Percentiles rank a stretch among this genome's conserved stretches.
phyloP scores from a whole-genome alignment of 495 filamentous ascomycete species.

The Ramalina peruviana region DNA sequence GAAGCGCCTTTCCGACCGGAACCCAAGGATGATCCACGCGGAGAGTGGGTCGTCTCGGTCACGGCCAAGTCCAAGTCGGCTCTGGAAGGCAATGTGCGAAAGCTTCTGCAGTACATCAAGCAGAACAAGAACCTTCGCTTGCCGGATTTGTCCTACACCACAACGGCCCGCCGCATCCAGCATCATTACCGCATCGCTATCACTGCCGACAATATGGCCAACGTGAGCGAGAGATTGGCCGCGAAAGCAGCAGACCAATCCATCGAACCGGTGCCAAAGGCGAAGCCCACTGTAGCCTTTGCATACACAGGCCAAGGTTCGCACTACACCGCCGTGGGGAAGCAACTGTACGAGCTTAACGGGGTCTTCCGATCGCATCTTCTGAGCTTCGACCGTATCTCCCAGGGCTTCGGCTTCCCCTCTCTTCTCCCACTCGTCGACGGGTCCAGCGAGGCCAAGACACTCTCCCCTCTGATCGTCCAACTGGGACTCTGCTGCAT shows the following conservation, averaged over 20 bases:
- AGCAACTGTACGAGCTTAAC: conserved; percentile 47
- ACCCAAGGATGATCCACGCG: conserved; percentile 38
- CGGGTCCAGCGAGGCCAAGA: conserved; percentile 28
- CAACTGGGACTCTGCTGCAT: conserved; percentile 68
- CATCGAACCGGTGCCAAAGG: conserved; percentile 19
- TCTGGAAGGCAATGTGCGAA: conserved; percentile 39
- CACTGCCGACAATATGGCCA: conserved; percentile 33
- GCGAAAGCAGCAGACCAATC: conserved; percentile 18
- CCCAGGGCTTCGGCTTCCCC: conserved; percentile 47
- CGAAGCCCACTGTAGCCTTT: conserved; percentile 42
- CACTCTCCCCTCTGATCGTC: conserved; percentile 57
- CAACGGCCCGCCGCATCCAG: conserved; percentile 73
- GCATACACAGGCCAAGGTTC: conserved; percentile 53
- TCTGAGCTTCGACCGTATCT: conserved; percentile 46
- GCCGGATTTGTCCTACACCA: conserved; percentile 57
- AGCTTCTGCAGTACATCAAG: conserved; percentile 37
- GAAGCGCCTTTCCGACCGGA: conserved; percentile 32
- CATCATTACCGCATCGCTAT: conserved; percentile 59
- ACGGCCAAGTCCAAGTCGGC: conserved; percentile 42
- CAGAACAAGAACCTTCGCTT: conserved; percentile 33
- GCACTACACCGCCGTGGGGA: conserved; percentile 48
- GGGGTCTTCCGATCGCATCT: conserved; percentile 51
- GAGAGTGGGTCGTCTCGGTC: conserved; percentile 34
- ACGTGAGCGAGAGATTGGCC: conserved; percentile 2
- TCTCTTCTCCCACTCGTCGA: conserved; percentile 53